These are phyloP conservation scores for Mucor lusitanicus DNA, from an alignment of 371 early-diverging fungal species.

Conservation along the genomic window DNA sequence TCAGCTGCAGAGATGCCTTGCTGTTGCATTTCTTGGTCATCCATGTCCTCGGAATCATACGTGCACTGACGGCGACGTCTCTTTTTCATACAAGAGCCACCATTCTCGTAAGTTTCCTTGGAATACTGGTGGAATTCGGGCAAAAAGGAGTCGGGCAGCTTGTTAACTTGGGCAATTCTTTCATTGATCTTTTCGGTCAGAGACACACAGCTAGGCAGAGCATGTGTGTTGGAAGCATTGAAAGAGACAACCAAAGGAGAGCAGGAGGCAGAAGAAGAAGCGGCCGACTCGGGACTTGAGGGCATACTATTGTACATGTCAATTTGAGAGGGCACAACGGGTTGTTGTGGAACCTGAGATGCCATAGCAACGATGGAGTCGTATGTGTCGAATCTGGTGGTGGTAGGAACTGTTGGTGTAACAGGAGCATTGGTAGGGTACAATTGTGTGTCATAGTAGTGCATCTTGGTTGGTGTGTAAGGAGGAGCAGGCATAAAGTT, in stretches of 20 bases:
- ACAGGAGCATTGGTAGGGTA: neutral
- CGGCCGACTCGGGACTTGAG: constrained; percentile 1
- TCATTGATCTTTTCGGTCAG: neutral
- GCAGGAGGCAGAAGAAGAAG: neutral
- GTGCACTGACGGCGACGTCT: constrained; percentile 12
- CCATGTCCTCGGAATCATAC: too few relatives aligned
- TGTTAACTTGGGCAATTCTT: neutral
- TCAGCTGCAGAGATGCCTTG: neutral
- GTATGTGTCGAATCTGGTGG: neutral
- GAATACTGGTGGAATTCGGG: constrained; percentile 15
- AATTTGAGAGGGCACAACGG: neutral
- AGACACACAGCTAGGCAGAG: neutral
- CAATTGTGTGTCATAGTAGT: neutral
- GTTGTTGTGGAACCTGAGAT: neutral
- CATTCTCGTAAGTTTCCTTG: neutral
- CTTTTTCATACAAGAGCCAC: constrained; percentile 22
- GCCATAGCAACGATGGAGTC: neutral
- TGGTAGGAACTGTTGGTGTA: neutral
- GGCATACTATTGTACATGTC: constrained; percentile 1
- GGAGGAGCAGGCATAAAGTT: neutral
- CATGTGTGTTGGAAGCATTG: neutral
- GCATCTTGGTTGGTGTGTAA: neutral
- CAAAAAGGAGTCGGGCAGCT: neutral
- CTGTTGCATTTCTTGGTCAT: too few relatives aligned
- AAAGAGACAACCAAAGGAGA: neutral